These are phyloP conservation scores for Cryptococcus sp. DNA, from an alignment of 1,284 basidiomycete species.

Conservation along the genomic window DNA sequence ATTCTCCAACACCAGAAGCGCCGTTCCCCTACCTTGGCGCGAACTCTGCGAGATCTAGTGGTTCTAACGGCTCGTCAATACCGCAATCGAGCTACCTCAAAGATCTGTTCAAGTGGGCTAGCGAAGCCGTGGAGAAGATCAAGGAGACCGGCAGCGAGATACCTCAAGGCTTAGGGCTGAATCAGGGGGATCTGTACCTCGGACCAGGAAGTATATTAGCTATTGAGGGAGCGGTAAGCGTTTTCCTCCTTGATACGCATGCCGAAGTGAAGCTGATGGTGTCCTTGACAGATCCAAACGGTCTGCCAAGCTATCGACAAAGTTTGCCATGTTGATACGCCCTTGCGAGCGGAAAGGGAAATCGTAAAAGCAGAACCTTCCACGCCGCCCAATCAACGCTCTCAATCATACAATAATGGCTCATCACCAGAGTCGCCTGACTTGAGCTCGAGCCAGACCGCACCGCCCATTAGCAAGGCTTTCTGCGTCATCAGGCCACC, in stretches of 20 bases:
- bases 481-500: slow-evolving; percentile 86
- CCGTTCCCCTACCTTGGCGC: slow-evolving; percentile 37
- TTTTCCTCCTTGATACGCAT: no score
- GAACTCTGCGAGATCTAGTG: neutral
- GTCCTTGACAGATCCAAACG: slow-evolving; percentile 54
- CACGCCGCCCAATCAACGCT: slow-evolving; percentile 20
- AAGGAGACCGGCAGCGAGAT: slow-evolving; percentile 72
- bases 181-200: slow-evolving; percentile 70
- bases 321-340: slow-evolving; percentile 53
- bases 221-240: slow-evolving; percentile 46
- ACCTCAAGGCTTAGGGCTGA: slow-evolving; percentile 68
- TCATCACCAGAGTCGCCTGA: neutral
- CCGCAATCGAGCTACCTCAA: slow-evolving; percentile 37
- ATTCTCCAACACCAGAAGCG: slow-evolving; percentile 42
- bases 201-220: slow-evolving; percentile 58
- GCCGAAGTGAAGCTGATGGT: slow-evolving; percentile 53
- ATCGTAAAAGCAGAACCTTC: slow-evolving; percentile 19
- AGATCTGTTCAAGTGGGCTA: slow-evolving; percentile 59
- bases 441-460: no score
- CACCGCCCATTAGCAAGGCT: slow-evolving; percentile 55
- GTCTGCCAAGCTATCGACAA: slow-evolving; percentile 81
- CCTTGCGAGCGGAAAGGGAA: slow-evolving; percentile 23
- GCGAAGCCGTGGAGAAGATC: slow-evolving; percentile 67
- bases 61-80: slow-evolving; percentile 17
- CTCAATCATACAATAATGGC: neutral